Base-by-base conservation (phyloP, 2,329 filamentous ascomycete species). In the Ceratocystis huliohia region DNA sequence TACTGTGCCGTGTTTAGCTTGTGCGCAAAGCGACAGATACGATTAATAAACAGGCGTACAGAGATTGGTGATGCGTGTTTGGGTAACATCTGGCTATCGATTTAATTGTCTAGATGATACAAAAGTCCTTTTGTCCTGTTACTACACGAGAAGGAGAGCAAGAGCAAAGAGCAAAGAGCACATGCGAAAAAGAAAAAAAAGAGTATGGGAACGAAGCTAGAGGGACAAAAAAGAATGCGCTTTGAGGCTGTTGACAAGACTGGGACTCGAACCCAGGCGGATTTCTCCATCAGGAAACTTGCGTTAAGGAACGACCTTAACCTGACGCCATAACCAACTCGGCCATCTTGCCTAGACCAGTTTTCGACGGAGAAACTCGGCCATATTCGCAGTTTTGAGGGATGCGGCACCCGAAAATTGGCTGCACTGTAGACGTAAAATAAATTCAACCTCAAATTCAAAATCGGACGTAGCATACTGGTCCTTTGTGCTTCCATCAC, bases 321-420 rank as follows among this genome's bases (percentile, higher is more conserved):
- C 72, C 73, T 74, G 71, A 72, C 73, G 72, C 73, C 72, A 74
- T 74, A 72, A 74, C 72, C 72, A 74, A 74, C 72, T 74, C 72
- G 72, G 73, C 73, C 73, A 74, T 74, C 72, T 73, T 73, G 67
- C 67, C 67, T 41, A 59, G 28, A 33, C 25, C 15, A 33, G 3
- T 59, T 33, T 10, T 2, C 7, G 20, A 53, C 48, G 15, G 25
- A 4, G 3, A 5, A 8, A 13, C 6, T n/a, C 2, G 53, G 13
- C 50, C 20, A 30, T 30, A 33, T n/a, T 17, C n/a, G 10, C 4
- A 17, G 1, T 59, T 13, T 30, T 59, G 28, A 59, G 13, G 28
- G 13, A 37, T 37, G 22, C 4, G 25, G 8, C 33, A 13, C 33
- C 10, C 33, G 13, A 37, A 37, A 33, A 8, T 33, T 33, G 33